Evolutionary conservation across 2,329 filamentous ascomycete genomes (phyloP), one percentile per base, ranked within the genome.

Genomic region (Neoascochyta sp.): DNA sequence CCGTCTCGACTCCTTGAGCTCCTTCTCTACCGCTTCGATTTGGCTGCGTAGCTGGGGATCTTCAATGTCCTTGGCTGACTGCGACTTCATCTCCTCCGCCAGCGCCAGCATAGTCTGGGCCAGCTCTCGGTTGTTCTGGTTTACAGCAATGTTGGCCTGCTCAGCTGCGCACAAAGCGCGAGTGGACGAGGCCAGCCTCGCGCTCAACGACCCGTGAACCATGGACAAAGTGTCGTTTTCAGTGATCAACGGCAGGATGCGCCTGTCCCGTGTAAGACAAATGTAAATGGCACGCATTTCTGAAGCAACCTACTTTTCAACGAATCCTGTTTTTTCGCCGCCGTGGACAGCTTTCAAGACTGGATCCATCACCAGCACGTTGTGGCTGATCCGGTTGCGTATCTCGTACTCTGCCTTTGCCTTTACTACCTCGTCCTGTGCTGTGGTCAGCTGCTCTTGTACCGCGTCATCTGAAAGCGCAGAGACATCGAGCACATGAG

Each of bases 281-380:
- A 22, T 27, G 8, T 10, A 11, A n/a, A 13, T 22, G 14, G 10
- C n/a, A n/a, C n/a, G 17, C 5, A 13, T 12, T 6, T 7, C 9
- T 7, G 7, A 3, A 6, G n/a, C 10, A 13, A 29, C 59, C 30
- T 70, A 86, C 85, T 78, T 76, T 63, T 92, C 85, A 29, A 80
- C 69, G 24, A 76, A 75, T 2, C 78, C 76, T 11, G 78, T 74
- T 37, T 76, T 72, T 9, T 74, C 75, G 23, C 79, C 79, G 37
- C 75, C 68, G 57, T 93, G 85, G 21, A 90, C 78, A 5, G 86
- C 82, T 52, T 84, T 86, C 34, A 93, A 67, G 22, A 85, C 79
- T 6, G 87, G 86, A 49, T 86, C 82, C 34, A 80, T 80, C 46
- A 78, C 77, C 44, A 92, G 63, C 30, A 86, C 78, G 25, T 74